Evolutionary conservation across 345 rosid species (phyloP).

Genomic region (Pistacia atlantica): DNA sequence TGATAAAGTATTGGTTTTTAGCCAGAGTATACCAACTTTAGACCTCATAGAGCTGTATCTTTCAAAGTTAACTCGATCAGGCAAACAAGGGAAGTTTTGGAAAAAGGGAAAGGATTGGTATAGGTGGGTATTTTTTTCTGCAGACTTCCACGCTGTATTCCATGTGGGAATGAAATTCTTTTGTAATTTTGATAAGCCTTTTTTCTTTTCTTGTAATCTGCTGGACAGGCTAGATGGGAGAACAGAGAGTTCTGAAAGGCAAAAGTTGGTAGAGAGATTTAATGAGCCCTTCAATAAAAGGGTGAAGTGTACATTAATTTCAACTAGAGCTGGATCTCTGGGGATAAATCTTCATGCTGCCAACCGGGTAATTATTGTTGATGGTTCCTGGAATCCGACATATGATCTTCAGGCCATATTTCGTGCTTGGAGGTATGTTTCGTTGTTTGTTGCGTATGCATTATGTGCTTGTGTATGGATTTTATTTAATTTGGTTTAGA

Average conservation of each 20-base stretch:
- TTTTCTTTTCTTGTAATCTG: conserved; percentile 7
- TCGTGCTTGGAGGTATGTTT: conserved; percentile 94
- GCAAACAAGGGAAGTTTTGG: conserved; percentile 84
- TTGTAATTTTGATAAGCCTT: not conserved
- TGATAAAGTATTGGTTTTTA: conserved; percentile 92
- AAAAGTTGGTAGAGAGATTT: conserved; percentile 89
- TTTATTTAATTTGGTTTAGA: not conserved
- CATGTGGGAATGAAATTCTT: not conserved
- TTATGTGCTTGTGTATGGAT: not conserved
- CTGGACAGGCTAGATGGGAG: conserved; percentile 87
- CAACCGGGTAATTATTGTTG: conserved; percentile 96
- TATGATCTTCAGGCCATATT: conserved; percentile 98
- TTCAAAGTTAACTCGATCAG: conserved; percentile 74
- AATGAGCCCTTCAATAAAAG: conserved; percentile 84
- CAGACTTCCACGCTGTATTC: not conserved
- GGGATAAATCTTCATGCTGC: conserved; percentile 99
- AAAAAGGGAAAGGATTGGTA: conserved; percentile 98
- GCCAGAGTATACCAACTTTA: conserved; percentile 97
- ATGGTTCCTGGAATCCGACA: conserved; percentile 99
- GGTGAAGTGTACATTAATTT: conserved; percentile 91
- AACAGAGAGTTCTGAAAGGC: conserved; percentile 97
- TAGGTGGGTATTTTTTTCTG: conserved; percentile 56
- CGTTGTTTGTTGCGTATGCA: not conserved
- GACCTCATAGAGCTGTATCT: conserved; percentile 96
- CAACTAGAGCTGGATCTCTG: conserved; percentile 97